phyloP scores from a whole-genome alignment of 306 rosid genomes.

The Trifolium repens region DNA sequence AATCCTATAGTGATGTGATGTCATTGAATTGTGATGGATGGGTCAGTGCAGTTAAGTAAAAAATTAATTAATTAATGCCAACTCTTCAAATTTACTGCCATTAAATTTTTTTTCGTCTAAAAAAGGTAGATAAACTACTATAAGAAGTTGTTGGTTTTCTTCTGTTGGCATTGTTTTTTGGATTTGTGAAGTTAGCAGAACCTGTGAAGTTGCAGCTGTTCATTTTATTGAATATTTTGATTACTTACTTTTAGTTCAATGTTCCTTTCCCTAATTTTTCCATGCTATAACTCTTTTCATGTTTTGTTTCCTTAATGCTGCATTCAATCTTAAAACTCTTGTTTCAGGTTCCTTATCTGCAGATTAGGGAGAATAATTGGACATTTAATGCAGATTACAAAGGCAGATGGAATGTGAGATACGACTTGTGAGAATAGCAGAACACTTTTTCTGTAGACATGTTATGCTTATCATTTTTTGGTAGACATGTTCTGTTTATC shows the following conservation, averaged over 20 bases:
- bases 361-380: constrained; percentile 98
- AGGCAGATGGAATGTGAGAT: constrained; percentile 94
- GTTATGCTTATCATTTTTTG: constrained; percentile 40
- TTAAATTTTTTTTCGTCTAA: neutral
- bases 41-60: neutral
- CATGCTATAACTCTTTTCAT: neutral
- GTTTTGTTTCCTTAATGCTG: constrained; percentile 16
- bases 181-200: constrained; percentile 9
- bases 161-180: constrained; percentile 28
- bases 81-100: constrained; percentile 5
- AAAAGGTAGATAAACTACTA: neutral
- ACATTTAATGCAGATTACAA: constrained; percentile 73
- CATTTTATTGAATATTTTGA: constrained; percentile 13
- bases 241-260: constrained; percentile 1
- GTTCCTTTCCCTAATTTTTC: constrained; percentile 4
- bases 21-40: constrained; percentile 1
- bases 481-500: constrained; percentile 38
- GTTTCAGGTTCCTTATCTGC: constrained; percentile 87
- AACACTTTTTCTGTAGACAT: constrained; percentile 35
- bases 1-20: neutral
- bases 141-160: constrained; percentile 10
- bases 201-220: constrained; percentile 13
- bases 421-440: constrained; percentile 64
- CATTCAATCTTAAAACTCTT: constrained; percentile 29
- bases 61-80: neutral